These are phyloP conservation scores for Globisporangium cederbergense DNA, from an alignment of 352 stramenopile genomes.

Conservation along the genomic window DNA sequence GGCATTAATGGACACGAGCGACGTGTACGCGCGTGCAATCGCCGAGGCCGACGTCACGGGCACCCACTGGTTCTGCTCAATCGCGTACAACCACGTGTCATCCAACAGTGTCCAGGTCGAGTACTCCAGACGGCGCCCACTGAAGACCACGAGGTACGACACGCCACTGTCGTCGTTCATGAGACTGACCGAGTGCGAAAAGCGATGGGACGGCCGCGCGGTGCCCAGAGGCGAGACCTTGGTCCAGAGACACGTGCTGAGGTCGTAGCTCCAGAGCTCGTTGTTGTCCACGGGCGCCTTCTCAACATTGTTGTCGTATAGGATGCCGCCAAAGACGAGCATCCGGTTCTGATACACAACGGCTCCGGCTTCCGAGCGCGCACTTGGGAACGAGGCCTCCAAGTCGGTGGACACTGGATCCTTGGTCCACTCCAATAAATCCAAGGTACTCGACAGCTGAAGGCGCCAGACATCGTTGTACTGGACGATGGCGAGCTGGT, in stretches of 20 bases:
- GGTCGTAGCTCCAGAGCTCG: constrained; percentile 65
- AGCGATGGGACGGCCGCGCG: constrained; percentile 35
- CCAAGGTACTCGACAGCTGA: constrained; percentile 17
- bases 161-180: constrained; percentile 28
- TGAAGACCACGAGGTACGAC: constrained; percentile 54
- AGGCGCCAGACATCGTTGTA: constrained; percentile 58
- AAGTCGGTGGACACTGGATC: constrained; percentile 20
- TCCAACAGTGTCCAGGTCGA: constrained; percentile 49
- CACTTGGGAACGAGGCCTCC: constrained; percentile 17
- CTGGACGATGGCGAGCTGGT: constrained; percentile 32
- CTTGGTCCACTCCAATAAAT: constrained; percentile 28
- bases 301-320: constrained; percentile 45
- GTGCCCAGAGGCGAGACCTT: constrained; percentile 26
- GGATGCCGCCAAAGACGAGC: constrained; percentile 68
- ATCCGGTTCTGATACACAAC: constrained; percentile 49
- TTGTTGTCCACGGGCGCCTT: constrained; percentile 40
- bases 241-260: constrained; percentile 37
- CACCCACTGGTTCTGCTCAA: constrained; percentile 41
- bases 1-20: constrained; percentile 39
- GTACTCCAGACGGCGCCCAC: constrained; percentile 42
- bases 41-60: constrained; percentile 16
- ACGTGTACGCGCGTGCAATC: constrained; percentile 59
- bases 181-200: constrained; percentile 54
- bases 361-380: constrained; percentile 46
- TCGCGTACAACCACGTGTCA: constrained; percentile 60